Evolutionary conservation across 192 early-diverging fungal genomes (phyloP).

Genomic region (Entomortierella beljakovae): DNA sequence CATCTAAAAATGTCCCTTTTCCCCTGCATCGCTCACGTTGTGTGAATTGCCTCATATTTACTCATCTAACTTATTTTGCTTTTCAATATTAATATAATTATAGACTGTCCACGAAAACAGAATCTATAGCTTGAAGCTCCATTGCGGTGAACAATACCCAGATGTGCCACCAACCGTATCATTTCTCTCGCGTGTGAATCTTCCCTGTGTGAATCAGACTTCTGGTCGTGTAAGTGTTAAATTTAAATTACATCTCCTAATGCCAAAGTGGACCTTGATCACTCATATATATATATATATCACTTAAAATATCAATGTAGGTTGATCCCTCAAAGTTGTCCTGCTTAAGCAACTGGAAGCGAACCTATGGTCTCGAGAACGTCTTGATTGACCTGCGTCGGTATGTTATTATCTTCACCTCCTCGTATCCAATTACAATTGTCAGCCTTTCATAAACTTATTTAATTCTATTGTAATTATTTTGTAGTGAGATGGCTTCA

Average conservation of each 20-base stretch:
- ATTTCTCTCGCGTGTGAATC: slow-evolving; percentile 88
- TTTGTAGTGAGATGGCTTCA: slow-evolving; percentile 85
- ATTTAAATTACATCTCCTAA: too few relatives aligned
- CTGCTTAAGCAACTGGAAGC: slow-evolving; percentile 89
- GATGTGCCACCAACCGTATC: slow-evolving; percentile 79
- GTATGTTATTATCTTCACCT: slow-evolving; percentile 55
- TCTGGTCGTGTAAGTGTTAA: slow-evolving; percentile 73
- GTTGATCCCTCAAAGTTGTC: slow-evolving; percentile 74
- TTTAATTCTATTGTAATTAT: not conserved
- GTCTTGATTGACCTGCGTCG: slow-evolving; percentile 85
- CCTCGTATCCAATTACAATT: not conserved
- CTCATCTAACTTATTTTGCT: slow-evolving; percentile 1
- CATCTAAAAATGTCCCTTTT: not conserved
- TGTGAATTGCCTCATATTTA: not conserved
- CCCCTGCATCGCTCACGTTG: slow-evolving; percentile 4
- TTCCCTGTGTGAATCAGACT: slow-evolving; percentile 86
- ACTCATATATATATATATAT: not conserved
- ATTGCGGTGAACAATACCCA: slow-evolving; percentile 91
- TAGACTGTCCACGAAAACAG: slow-evolving; percentile 97
- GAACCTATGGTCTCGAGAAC: slow-evolving; percentile 79
- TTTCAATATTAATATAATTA: slow-evolving; percentile 8
- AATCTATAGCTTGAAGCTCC: slow-evolving; percentile 89
- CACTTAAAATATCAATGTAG: slow-evolving; percentile 37
- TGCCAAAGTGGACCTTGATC: too few relatives aligned
- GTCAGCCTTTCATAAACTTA: not conserved